Conservation (phyloP, 768 basidiomycete genomes). For the Boletellus sp. region DNA sequence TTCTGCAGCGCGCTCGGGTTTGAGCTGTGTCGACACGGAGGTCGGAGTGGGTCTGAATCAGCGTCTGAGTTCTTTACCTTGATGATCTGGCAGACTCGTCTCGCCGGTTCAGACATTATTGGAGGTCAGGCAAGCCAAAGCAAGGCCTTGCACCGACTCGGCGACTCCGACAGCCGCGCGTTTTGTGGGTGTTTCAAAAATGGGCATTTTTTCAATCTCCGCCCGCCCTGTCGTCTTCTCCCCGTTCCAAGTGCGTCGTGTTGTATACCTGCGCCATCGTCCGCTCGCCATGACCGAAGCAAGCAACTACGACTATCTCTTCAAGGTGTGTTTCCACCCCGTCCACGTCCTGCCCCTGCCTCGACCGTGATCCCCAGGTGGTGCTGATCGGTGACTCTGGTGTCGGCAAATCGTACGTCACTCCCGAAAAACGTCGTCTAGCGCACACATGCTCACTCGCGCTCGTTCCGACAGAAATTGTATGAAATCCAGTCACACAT, state of each 20-base stretch:
- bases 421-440: background rate
- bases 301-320: constrained; percentile 97
- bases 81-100: constrained; percentile 71
- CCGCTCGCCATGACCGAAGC: constrained; percentile 71
- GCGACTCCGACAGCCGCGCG: no score
- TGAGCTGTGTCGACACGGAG: constrained; percentile 39
- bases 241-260: background rate
- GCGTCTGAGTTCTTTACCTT: constrained; percentile 41
- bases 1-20: constrained; percentile 46
- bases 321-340: constrained; percentile 66
- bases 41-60: no score
- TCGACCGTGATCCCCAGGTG: constrained; percentile 52
- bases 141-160: no score
- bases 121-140: no score
- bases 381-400: constrained; percentile 99
- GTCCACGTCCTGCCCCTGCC: background rate
- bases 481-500: constrained; percentile 13
- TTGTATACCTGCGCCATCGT: constrained; percentile 3
- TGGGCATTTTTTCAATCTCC: constrained; percentile 28
- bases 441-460: background rate
- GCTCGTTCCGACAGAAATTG: constrained; percentile 29
- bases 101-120: constrained; percentile 20
- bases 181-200: no score
- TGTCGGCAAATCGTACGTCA: constrained; percentile 96
- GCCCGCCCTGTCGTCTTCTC: constrained; percentile 19